These are phyloP conservation scores for Eucalyptus shirleyi DNA, from an alignment of 345 rosid species.

Conservation along the genomic window DNA sequence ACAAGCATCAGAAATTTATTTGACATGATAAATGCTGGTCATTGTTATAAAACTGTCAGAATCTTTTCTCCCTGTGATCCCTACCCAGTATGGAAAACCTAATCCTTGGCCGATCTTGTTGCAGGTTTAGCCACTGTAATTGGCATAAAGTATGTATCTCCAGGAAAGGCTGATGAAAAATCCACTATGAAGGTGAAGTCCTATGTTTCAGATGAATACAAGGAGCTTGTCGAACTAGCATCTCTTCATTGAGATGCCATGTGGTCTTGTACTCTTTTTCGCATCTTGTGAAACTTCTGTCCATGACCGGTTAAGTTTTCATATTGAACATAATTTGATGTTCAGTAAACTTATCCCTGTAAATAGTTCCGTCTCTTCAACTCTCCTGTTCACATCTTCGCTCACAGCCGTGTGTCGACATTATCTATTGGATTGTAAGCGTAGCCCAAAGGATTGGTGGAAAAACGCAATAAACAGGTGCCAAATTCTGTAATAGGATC, in stretches of 20 bases:
- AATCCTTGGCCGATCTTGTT: neutral
- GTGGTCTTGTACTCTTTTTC: neutral
- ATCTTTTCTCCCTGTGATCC: neutral
- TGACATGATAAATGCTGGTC: neutral
- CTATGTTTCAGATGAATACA: conserved; percentile 56
- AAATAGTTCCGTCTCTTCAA: neutral
- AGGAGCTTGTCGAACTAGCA: conserved; percentile 44
- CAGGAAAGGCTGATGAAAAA: conserved; percentile 16
- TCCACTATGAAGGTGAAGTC: conserved; percentile 60
- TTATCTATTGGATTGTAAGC: neutral
- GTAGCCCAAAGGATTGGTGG: neutral
- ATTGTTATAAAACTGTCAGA: neutral
- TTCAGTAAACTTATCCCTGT: neutral
- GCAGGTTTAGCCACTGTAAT: conserved; percentile 79
- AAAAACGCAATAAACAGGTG: neutral
- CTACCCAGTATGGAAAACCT: neutral
- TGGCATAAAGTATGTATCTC: conserved; percentile 66
- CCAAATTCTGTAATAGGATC: neutral
- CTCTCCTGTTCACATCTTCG: neutral
- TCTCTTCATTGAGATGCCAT: conserved; percentile 26
- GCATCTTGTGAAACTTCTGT: neutral
- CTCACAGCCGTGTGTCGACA: neutral
- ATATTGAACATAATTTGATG: neutral
- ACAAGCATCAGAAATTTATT: neutral
- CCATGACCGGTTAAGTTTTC: neutral